These are phyloP conservation scores for Pseudogymnoascus sp. DNA, from an alignment of 2,329 filamentous ascomycete genomes.

Conservation along the genomic window DNA sequence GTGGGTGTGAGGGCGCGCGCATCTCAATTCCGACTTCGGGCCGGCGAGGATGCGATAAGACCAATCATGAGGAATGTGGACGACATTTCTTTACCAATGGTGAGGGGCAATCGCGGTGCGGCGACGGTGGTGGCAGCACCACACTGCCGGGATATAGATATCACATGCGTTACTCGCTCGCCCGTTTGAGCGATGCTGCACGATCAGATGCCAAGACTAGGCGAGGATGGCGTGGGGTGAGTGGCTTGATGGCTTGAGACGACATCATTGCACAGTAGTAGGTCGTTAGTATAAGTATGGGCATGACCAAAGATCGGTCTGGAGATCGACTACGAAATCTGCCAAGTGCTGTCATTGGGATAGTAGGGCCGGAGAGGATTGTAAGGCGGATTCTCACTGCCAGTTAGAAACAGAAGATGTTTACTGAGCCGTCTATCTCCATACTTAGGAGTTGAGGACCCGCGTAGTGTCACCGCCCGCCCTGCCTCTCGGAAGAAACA, in stretches of 20 bases:
- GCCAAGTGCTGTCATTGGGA: neutral
- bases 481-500: neutral
- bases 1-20: neutral
- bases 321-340: neutral
- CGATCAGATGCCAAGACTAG: conserved; percentile 1
- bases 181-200: neutral
- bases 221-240: neutral
- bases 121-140: neutral
- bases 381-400: neutral
- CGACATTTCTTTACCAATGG: neutral
- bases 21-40: conserved; percentile 3
- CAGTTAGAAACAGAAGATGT: neutral
- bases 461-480: neutral
- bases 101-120: neutral
- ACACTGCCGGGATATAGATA: neutral
- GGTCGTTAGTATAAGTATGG: neutral
- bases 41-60: neutral
- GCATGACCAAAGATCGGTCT: neutral
- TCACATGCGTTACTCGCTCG: neutral
- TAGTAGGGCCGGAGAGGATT: neutral
- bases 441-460: neutral
- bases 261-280: conserved; percentile 1
- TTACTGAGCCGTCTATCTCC: neutral
- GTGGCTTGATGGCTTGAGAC: neutral
- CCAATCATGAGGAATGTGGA: neutral